Conservation (phyloP, 2,329 filamentous ascomycete species). For the Pseudopithomyces maydicus region DNA sequence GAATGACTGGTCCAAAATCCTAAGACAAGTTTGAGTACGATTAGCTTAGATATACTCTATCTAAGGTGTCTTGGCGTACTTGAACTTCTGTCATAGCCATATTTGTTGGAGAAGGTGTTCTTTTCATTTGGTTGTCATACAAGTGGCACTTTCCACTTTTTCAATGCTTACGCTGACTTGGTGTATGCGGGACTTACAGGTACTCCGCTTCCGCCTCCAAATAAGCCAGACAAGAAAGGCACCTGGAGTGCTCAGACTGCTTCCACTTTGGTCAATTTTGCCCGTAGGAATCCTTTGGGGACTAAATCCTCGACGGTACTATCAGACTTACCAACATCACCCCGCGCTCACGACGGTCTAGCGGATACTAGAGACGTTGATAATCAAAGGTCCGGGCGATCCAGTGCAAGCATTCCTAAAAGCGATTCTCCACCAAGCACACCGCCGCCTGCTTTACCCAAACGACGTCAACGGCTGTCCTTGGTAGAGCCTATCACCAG, state of each 20-base stretch:
- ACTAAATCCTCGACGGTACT: neutral
- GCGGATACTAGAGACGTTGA: neutral
- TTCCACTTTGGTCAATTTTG: constrained; percentile 47
- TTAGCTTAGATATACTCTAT: no score
- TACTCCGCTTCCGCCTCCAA: constrained; percentile 74
- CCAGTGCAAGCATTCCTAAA: constrained; percentile 12
- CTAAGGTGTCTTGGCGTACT: no score
- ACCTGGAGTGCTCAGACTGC: constrained; percentile 55
- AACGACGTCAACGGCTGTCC: constrained; percentile 46
- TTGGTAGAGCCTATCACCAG: constrained; percentile 15
- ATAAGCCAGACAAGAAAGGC: constrained; percentile 60
- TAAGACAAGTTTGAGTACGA: no score
- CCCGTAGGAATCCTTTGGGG: constrained; percentile 68
- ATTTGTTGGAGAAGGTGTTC: neutral
- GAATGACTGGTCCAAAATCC: constrained; percentile 70
- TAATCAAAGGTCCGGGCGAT: neutral
- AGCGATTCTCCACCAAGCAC: neutral
- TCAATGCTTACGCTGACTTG: constrained; percentile 50
- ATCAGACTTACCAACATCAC: neutral
- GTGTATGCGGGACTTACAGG: constrained; percentile 59
- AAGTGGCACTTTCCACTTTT: neutral
- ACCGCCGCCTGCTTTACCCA: constrained; percentile 58
- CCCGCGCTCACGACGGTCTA: neutral
- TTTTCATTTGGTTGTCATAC: no score
- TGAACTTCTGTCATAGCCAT: neutral